Evolutionary conservation across 257 asterid species (phyloP).

Genomic region (Solanum paucissectum): DNA sequence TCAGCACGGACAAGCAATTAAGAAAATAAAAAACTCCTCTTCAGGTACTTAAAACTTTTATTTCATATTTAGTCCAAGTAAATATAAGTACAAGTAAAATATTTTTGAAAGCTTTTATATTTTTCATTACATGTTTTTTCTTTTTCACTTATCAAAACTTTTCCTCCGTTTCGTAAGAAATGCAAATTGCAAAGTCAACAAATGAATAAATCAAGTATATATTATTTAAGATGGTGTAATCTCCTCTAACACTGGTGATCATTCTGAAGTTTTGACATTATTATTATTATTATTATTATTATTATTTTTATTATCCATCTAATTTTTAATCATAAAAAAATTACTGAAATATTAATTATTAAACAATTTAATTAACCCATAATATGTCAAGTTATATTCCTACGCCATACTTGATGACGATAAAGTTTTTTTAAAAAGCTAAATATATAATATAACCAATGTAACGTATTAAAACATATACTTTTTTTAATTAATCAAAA

Average conservation of each 20-base stretch:
- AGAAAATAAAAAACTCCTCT: not conserved
- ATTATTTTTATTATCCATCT: not conserved
- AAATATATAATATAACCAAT: not conserved
- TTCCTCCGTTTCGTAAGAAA: not conserved
- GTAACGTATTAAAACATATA: not conserved
- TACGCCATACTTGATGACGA: too few relatives aligned
- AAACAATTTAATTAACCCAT: not conserved
- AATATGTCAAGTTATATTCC: not conserved
- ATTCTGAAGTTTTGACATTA: not conserved
- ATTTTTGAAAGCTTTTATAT: not conserved
- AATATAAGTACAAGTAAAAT: not conserved
- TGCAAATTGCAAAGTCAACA: not conserved
- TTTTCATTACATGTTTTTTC: not conserved
- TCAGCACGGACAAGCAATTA: not conserved
- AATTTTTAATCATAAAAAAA: not conserved
- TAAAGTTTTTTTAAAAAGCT: not conserved
- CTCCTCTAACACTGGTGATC: not conserved
- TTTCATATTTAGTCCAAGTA: not conserved
- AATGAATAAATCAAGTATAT: not conserved
- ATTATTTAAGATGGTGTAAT: not conserved
- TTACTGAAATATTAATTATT: not conserved
- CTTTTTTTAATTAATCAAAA: not conserved
- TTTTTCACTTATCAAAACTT: not conserved
- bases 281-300: too few relatives aligned
- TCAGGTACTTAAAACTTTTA: not conserved